Evolutionary conservation across 345 rosid genomes (phyloP).

Genomic region (Theobroma cacao): DNA sequence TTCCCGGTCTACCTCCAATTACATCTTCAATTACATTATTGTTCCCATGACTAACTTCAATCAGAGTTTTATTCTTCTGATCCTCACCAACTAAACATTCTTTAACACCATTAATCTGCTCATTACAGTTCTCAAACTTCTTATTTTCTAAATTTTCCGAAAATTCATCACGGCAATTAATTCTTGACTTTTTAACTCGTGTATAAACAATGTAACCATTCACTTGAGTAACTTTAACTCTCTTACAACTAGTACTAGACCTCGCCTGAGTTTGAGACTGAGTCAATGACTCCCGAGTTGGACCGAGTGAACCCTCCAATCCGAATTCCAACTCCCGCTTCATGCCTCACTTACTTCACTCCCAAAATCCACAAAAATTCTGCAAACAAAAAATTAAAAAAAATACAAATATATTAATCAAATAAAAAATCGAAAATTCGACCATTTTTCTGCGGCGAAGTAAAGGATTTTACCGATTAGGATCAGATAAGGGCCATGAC

Average conservation of each 20-base stretch:
- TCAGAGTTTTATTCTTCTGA: conserved; percentile 7
- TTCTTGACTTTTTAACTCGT: conserved; percentile 45
- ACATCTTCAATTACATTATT: background rate
- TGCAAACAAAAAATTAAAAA: background rate
- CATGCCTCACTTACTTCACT: conserved; percentile 39
- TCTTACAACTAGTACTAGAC: conserved; percentile 43
- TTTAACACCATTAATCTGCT: conserved; percentile 15
- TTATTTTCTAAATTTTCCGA: conserved; percentile 19
- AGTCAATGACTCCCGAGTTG: conserved; percentile 31
- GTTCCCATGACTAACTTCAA: conserved; percentile 9
- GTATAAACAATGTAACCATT: conserved; percentile 79
- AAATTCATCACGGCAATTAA: conserved; percentile 22
- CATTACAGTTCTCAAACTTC: conserved; percentile 14
- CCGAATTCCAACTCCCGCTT: conserved; percentile 49
- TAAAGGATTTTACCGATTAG: conserved; percentile 3
- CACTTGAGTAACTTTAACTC: conserved; percentile 53
- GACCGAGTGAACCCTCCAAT: conserved; percentile 28
- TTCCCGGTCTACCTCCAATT: conserved; percentile 3
- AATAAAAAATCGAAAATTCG: background rate
- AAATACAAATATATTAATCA: background rate
- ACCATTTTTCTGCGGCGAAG: background rate
- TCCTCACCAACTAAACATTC: conserved; percentile 18
- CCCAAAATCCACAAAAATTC: conserved; percentile 29
- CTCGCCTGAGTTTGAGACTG: conserved; percentile 33
- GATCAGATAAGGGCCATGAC: conserved; percentile 1